Evolutionary conservation across 2,329 filamentous ascomycete species (phyloP), one percentile per base, ranked within the genome.

Genomic region (Lasiodiplodia sp.): DNA sequence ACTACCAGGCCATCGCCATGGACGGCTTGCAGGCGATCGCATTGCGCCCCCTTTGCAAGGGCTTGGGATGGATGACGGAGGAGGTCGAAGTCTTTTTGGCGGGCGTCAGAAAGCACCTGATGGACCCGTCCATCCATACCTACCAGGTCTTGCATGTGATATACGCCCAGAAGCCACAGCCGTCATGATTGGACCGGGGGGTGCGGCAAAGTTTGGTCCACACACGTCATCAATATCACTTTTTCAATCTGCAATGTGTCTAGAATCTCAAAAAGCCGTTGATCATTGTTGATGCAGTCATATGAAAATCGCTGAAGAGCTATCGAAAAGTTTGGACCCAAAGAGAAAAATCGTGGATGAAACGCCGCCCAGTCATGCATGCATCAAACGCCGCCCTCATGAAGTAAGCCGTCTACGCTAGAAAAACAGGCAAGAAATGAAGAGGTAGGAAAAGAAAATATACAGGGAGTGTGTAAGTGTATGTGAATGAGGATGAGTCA

Each of bases 81-180:
- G 56, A 56, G 18, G 52, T 69, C 7, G 34, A 69, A 23, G 65
- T 68, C 2, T 63, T 68, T 21, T 4, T 68, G 55, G 25, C 37
- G 37, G 31, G 47, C 31, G 31, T 34, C 31, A 34, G 31, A 34
- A 34, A 34, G 31, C 31, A 70, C 34, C 56, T 70, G 28, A 66
- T 57, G 56, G 62, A 71, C 51, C 51, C 51, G 14, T 68, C 40
- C 10, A 65, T 71, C 34, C 69, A 66, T n/a, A 60, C 66, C 47
- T 66, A 71, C 23, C 47, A 68, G 53, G 51, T 60, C 25, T 23
- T 77, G 71, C 75, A 76, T 53, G 70, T 74, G 11, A 71, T 75
- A 31, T 72, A 72, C 63, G 75, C 73, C 14, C 74, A 74, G 71
- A 76, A 75, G 58, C 71, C 73, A 25, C 11, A 56, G 2, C 18